phyloP scores from a whole-genome alignment of 805 yeast species.

The Millerozyma miso region DNA sequence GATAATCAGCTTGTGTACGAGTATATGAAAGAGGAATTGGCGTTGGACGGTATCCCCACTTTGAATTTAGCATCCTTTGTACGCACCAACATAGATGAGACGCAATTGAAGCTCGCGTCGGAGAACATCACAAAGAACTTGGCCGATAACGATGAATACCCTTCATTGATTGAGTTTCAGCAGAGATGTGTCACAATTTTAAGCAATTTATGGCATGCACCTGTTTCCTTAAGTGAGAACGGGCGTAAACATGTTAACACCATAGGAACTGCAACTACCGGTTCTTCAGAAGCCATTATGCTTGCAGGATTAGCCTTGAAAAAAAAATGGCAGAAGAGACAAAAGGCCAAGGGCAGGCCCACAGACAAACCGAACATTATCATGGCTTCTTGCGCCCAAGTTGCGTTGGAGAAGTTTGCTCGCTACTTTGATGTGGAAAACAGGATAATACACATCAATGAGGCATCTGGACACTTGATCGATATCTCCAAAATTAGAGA shows the following conservation, averaged over 20 bases:
- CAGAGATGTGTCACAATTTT: constrained; percentile 78
- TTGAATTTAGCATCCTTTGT: constrained; percentile 88
- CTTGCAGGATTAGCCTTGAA: constrained; percentile 92
- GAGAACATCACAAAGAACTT: constrained; percentile 82
- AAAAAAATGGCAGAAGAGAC: constrained; percentile 75
- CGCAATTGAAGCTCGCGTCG: constrained; percentile 41
- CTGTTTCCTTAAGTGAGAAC: constrained; percentile 22
- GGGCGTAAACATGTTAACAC: constrained; percentile 31
- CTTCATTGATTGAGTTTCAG: constrained; percentile 75
- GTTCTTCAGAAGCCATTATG: constrained; percentile 92
- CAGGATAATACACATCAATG: constrained; percentile 64
- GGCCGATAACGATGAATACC: constrained; percentile 93
- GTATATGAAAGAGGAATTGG: constrained; percentile 66
- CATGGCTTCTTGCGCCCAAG: constrained; percentile 93
- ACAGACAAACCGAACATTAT: constrained; percentile 71
- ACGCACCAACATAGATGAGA: constrained; percentile 58
- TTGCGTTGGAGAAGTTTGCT: constrained; percentile 91
- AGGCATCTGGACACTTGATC: constrained; percentile 57
- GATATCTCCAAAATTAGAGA: constrained; percentile 58
- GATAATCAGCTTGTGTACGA: constrained; percentile 52
- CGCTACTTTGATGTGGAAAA: constrained; percentile 90
- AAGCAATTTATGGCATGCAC: constrained; percentile 79
- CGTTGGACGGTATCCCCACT: constrained; percentile 79
- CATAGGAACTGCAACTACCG: constrained; percentile 88
- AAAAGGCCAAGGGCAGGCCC: constrained; percentile 57